phyloP scores from a whole-genome alignment of 2,329 filamentous ascomycete species.

The Penicillium sp. region DNA sequence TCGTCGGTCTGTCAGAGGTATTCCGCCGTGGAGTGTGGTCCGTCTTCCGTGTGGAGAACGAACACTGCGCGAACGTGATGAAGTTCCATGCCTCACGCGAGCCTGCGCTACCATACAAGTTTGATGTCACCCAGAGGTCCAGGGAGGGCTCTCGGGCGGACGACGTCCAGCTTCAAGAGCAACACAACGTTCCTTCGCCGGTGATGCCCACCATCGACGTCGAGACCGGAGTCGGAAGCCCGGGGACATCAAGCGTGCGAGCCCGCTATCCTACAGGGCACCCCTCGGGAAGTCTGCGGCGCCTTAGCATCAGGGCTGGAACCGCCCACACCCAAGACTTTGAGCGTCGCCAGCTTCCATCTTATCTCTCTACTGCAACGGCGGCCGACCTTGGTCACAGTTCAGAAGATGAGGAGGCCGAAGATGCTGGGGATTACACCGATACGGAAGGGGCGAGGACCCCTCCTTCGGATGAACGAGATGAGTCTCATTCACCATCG shows the following conservation, averaged over 20 bases:
- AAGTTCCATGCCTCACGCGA: constrained; percentile 89
- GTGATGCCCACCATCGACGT: constrained; percentile 28
- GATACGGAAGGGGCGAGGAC: background rate
- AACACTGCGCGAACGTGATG: constrained; percentile 90
- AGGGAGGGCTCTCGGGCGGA: constrained; percentile 18
- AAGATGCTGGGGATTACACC: constrained; percentile 27
- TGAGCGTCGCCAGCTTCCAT: constrained; percentile 69
- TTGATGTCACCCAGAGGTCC: constrained; percentile 27
- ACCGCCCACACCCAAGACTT: constrained; percentile 90
- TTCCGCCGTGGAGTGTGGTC: constrained; percentile 87
- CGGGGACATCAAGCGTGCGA: constrained; percentile 29
- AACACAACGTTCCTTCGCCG: constrained; percentile 24
- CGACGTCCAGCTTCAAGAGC: constrained; percentile 32
- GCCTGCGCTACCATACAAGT: constrained; percentile 78
- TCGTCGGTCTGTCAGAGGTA: constrained; percentile 76
- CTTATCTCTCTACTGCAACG: constrained; percentile 42
- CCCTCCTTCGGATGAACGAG: background rate
- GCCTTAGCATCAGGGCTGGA: constrained; percentile 70
- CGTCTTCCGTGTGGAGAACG: constrained; percentile 93
- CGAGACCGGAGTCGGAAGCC: constrained; percentile 25
- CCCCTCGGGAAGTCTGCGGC: constrained; percentile 45
- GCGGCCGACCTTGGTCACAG: constrained; percentile 35
- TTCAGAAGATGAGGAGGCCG: constrained; percentile 41
- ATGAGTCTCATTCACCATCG: background rate
- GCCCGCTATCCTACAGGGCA: constrained; percentile 28